Evolutionary conservation across 257 asterid genomes (phyloP).

Genomic region (Hygrophila difformis): DNA sequence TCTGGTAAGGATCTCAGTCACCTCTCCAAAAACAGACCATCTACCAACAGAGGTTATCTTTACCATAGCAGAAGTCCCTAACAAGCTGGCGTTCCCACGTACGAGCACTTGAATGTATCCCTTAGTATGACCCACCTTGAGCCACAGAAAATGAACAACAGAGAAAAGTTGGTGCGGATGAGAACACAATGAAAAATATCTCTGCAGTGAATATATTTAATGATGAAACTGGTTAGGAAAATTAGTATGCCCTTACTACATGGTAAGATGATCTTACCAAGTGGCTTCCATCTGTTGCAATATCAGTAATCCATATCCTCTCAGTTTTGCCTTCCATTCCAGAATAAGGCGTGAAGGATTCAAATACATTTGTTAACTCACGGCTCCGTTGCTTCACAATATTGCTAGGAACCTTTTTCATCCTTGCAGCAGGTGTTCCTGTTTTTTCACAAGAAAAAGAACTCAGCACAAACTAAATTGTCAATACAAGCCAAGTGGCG

Average conservation of each 20-base stretch:
- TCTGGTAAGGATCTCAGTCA: constrained; percentile 49
- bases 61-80: constrained; percentile 73
- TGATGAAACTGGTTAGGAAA: background rate
- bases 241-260: background rate
- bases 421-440: constrained; percentile 91
- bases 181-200: background rate
- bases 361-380: constrained; percentile 73
- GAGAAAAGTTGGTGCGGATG: background rate
- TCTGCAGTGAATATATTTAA: background rate
- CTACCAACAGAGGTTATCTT: constrained; percentile 80
- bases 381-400: constrained; percentile 86
- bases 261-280: constrained; percentile 38
- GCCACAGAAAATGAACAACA: constrained; percentile 9
- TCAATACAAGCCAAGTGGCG: background rate
- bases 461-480: too few species aligned
- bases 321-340: constrained; percentile 84
- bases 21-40: constrained; percentile 96
- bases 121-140: constrained; percentile 96
- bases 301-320: constrained; percentile 85
- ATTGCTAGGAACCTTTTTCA: constrained; percentile 88
- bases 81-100: constrained; percentile 68
- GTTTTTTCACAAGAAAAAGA: constrained; percentile 11
- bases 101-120: constrained; percentile 93
- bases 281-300: constrained; percentile 89
- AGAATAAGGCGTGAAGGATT: constrained; percentile 70